Evolutionary conservation across 108 stramenopile genomes (phyloP).

Genomic region (Schizochytrium sp.): DNA sequence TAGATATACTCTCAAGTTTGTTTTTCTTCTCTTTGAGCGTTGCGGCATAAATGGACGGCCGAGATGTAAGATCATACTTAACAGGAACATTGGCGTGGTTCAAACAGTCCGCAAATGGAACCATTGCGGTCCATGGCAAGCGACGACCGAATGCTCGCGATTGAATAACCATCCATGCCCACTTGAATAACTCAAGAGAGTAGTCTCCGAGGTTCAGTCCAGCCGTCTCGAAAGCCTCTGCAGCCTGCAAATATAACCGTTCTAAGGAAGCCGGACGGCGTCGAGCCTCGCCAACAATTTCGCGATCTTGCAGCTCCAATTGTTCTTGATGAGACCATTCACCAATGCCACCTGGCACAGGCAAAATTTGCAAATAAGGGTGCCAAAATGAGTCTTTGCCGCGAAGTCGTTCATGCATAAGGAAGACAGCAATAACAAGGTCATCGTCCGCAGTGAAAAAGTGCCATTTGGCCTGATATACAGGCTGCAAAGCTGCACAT

Average conservation of each 20-base stretch:
- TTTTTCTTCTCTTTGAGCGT: not conserved
- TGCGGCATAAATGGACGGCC: not conserved
- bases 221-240: not conserved
- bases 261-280: conserved; percentile 46
- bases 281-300: conserved; percentile 58
- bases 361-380: conserved; percentile 74
- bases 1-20: not conserved
- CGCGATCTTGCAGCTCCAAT: conserved; percentile 69
- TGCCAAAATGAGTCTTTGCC: conserved; percentile 73
- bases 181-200: conserved; percentile 71
- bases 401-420: conserved; percentile 72
- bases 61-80: conserved; percentile 68
- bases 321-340: conserved; percentile 68
- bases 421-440: conserved; percentile 70
- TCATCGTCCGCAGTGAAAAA: conserved; percentile 65
- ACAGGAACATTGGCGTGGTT: conserved; percentile 77
- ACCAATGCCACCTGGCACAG: conserved; percentile 64
- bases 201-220: conserved; percentile 49
- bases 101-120: conserved; percentile 80
- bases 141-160: conserved; percentile 79
- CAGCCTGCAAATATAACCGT: conserved; percentile 63
- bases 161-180: conserved; percentile 75
- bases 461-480: not conserved
- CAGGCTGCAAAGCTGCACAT: not conserved
- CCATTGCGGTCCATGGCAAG: conserved; percentile 77